These are phyloP conservation scores for Nakaseomyces glabratus DNA, from an alignment of 1,139 yeast species.

Conservation along the genomic window DNA sequence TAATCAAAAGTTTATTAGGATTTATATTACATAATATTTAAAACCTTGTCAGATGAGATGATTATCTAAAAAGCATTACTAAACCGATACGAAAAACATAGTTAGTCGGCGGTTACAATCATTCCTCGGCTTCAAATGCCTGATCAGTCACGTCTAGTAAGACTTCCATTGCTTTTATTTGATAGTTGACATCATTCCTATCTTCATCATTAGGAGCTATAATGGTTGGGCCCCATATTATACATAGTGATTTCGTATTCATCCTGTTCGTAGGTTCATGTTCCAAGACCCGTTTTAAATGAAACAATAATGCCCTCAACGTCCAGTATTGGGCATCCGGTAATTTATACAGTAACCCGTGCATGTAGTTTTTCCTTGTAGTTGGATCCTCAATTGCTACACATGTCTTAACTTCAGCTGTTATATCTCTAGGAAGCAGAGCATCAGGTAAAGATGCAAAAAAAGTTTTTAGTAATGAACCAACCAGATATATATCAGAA, in stretches of 20 bases:
- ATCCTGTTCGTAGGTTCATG: conserved; percentile 62
- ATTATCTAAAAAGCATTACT: neutral
- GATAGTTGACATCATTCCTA: conserved; percentile 71
- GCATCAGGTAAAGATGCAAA: conserved; percentile 67
- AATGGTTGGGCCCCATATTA: conserved; percentile 91
- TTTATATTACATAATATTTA: neutral
- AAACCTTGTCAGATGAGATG: neutral
- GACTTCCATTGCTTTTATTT: conserved; percentile 77
- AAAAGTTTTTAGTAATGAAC: conserved; percentile 60
- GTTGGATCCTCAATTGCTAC: conserved; percentile 56
- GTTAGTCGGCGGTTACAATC: conserved; percentile 2
- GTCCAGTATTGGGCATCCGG: conserved; percentile 97
- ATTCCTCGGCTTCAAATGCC: conserved; percentile 65
- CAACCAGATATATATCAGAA: conserved; percentile 64
- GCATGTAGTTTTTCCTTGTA: conserved; percentile 63
- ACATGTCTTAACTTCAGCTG: conserved; percentile 58
- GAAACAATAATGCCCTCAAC: conserved; percentile 72
- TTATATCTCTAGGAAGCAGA: conserved; percentile 48
- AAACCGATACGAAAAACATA: neutral
- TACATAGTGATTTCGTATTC: conserved; percentile 70
- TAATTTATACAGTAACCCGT: conserved; percentile 75
- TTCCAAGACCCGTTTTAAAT: conserved; percentile 64
- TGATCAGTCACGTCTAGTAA: conserved; percentile 76
- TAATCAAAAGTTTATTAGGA: no score
- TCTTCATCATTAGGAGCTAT: conserved; percentile 53